phyloP scores from a whole-genome alignment of 129 eudicot genomes.

The Flaveria sonorensis region DNA sequence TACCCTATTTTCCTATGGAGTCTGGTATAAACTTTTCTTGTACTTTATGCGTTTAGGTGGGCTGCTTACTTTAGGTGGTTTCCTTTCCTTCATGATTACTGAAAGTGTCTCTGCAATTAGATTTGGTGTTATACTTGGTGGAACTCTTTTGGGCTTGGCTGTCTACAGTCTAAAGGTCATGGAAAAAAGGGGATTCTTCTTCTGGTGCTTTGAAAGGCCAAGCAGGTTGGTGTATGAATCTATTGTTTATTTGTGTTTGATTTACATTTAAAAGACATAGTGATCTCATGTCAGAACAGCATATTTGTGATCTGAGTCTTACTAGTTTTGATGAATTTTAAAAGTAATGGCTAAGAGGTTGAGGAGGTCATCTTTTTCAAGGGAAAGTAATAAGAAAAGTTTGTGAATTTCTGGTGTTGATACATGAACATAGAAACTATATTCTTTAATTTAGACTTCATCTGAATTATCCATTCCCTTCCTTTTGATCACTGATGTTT shows the following conservation, averaged over 20 bases:
- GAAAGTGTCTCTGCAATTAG: conserved; percentile 85
- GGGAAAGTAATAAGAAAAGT: neutral
- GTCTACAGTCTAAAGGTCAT: conserved; percentile 76
- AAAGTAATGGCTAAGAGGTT: conserved; percentile 18
- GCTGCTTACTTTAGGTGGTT: conserved; percentile 72
- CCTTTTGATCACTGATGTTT: conserved; percentile 8
- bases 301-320: neutral
- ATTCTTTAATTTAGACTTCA: neutral
- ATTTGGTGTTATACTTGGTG: conserved; percentile 93
- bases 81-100: conserved; percentile 81
- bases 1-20: too few relatives aligned
- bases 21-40: neutral
- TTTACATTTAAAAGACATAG: neutral
- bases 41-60: conserved; percentile 51
- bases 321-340: neutral
- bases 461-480: neutral
- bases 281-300: neutral
- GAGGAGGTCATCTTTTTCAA: neutral
- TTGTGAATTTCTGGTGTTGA: conserved; percentile 2
- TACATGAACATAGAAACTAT: neutral
- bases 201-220: conserved; percentile 70
- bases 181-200: conserved; percentile 75
- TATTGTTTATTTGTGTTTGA: conserved; percentile 10
- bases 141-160: conserved; percentile 78
- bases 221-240: conserved; percentile 62